Evolutionary conservation across 208 protist genomes (phyloP), one percentile per base, ranked within the genome.

Genomic region (Crithidia brevicula): DNA sequence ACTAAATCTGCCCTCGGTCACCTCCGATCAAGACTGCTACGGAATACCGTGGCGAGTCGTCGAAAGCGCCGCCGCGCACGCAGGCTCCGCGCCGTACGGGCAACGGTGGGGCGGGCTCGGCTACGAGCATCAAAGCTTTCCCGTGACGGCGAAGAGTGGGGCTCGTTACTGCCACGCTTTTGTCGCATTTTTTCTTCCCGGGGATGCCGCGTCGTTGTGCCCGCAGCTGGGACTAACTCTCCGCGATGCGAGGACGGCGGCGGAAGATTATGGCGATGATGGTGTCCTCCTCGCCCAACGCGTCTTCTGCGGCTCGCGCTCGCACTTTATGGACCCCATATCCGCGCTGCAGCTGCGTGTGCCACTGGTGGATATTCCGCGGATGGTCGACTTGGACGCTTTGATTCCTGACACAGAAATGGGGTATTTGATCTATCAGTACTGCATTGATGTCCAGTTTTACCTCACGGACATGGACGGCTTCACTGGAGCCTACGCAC

Each of bases 271-370:
- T 7, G 15, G 36, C 36, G 36, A 7, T 40, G 36, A n/a, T n/a
- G n/a, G n/a, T 20, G 30, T 28, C 2, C 45, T 34, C 1, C 34
- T 31, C 18, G 18, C 66, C 25, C 43, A 78, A 47, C 34, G 54
- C 7, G 54, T 83, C 30, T 84, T 77, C 65, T 85, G 79, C 51
- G 79, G 79, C 67, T 77, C 79, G 1, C 69, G 74, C 25, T 72
- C 66, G 28, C 67, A 71, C 68, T 85, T 81, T 43, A 54, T 81
- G 60, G 79, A 81, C 36, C 79, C 79, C 23, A 77, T 85, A 34
- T 68, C 70, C 0, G 40, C 69, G 0, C 51, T 79, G 40, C 79
- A 81, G 71, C 57, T 75, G 50, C 70, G 71, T 15, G 74, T 85
- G 13, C 79, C 79, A 11, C 67, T 85, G 56, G 23, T 43, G 20